Evolutionary conservation across 345 rosid species (phyloP), one percentile per base, ranked within the genome.

Genomic region (Kandelia obovata): DNA sequence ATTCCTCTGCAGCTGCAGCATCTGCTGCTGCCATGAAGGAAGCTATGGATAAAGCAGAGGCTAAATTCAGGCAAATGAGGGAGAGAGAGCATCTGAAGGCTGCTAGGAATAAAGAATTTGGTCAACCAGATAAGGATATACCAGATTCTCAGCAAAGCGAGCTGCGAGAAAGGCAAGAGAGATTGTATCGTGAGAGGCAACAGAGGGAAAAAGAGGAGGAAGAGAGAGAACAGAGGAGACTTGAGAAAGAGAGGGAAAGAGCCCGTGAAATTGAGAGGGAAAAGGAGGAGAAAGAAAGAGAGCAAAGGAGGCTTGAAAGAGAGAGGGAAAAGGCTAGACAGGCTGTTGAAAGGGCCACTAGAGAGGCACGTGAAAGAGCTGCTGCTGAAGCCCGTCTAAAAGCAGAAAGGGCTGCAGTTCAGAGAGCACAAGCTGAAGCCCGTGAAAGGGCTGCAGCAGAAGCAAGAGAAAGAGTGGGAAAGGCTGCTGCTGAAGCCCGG

Each of bases 21-120:
- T 89, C 98, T 73, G 92, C 96, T 74, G 99, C 98, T 56, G 98
- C 96, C 49, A 92, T 92, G 94, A 92, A 92, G 81, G 94, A 90
- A 71, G 99, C 98, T 61, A 90, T 95, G 99, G 96, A 92, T 70
- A 95, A 85, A 84, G 99, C 98, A 53, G 92, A 92, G 84, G 96
- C 92, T 6, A 95, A 92, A 87, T 86, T 95, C 78, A 89, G 85
- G 79, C 97, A 85, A 75, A 86, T 85, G 88, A 86, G 94, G 76
- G 99, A 87, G 82, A 90, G 85, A 72, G 98, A 87, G 57, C 78
- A 87, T 78, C 64, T 82, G 27, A 92, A 82, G 85, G 76, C 88
- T 81, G 78, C 82, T 58, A 87, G 96, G 84, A 83, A 72, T 73
- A 88, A 73, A 82, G 99, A 92, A 73, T 61, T 81, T 20, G 76